A percentile compares a stretch with the other conserved stretches of the same genome.
Evolutionary conservation across 805 yeast species (phyloP).

Genomic region (Starmerella stigmatis): DNA sequence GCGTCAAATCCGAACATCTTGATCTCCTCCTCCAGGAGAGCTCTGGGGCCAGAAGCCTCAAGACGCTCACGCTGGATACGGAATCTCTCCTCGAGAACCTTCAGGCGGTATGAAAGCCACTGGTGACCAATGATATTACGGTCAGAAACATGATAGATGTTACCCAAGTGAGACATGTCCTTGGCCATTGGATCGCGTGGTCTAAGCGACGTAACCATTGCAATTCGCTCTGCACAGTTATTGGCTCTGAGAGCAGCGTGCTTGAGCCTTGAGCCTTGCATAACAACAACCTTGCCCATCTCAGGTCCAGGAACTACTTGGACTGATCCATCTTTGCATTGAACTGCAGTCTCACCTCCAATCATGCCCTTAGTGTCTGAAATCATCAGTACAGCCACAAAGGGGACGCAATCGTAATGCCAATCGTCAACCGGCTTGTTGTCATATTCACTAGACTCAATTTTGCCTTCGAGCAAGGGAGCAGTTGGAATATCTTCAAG

Average conservation of each 20-base stretch:
- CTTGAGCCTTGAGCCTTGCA: slow-evolving; percentile 39
- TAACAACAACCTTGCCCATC: slow-evolving; percentile 41
- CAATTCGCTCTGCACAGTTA: slow-evolving; percentile 31
- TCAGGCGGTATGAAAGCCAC: slow-evolving; percentile 23
- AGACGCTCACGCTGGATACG: slow-evolving; percentile 13
- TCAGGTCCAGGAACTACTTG: slow-evolving; percentile 34
- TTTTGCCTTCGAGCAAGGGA: slow-evolving; percentile 6
- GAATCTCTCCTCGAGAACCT: slow-evolving; percentile 12
- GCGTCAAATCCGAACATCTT: not conserved
- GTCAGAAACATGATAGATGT: slow-evolving; percentile 24
- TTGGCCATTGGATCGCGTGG: slow-evolving; percentile 23
- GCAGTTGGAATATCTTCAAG: slow-evolving; percentile 8
- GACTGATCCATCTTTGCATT: slow-evolving; percentile 32
- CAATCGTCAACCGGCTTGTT: slow-evolving; percentile 45
- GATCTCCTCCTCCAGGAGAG: not conserved
- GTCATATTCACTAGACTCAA: slow-evolving; percentile 11
- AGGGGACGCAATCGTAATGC: slow-evolving; percentile 56
- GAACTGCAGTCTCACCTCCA: slow-evolving; percentile 47
- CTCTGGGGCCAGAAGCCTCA: not conserved
- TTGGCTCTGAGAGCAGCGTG: slow-evolving; percentile 41
- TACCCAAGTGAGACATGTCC: slow-evolving; percentile 28
- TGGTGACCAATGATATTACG: slow-evolving; percentile 19
- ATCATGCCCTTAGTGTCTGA: slow-evolving; percentile 48
- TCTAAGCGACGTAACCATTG: slow-evolving; percentile 29
- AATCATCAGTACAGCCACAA: slow-evolving; percentile 54